Base-by-base conservation (phyloP, 1,139 yeast species). In the Candida neerlandica region DNA sequence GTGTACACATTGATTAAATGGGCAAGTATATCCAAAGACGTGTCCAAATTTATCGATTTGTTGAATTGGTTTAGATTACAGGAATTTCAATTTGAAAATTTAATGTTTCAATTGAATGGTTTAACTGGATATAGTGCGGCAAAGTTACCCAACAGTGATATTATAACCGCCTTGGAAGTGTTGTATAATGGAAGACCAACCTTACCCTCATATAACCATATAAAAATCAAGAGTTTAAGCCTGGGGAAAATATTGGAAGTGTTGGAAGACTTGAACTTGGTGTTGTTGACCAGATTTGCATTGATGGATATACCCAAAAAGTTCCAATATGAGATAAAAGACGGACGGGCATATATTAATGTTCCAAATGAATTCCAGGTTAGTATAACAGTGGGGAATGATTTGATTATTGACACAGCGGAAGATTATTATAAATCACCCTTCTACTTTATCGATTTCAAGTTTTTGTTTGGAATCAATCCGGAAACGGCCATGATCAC, bases 101-200 rank as follows among this genome's bases (percentile, higher is more conserved):
- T 77, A 51, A 64, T 67, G 32, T 63, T 69, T 43, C 84, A 88
- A 75, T 45, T 78, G 55, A 78, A 78, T 44, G 82, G 81, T 47
- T 67, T 82, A 30, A 86, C 87, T 56, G 81, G 85, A 38, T 82
- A 86, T 34, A 75, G 91, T 5, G 89, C 92, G 16, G 98, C 98
- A 1, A 89, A 90, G 61, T 70, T 92, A 51, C 96, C 97, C 6
- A 89, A 90, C 65, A 94, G 96, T 0, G 98, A 94, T 65, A 67
- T 94, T 32, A 78, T 84, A 39, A 91, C 97, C 0, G 90, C 96
- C 1, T 72, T 94, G 56, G 96, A 94, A 61, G 97, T 94, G 1
- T 72, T 91, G 45, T 79, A 85, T 38, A 76, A 81, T 43, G 96
- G 96, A 2, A 73, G 88, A 55, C 97, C 98, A 1, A 83, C 82